Conservation (phyloP, 2,329 filamentous ascomycete species). For the Pseudogymnoascus sp. region DNA sequence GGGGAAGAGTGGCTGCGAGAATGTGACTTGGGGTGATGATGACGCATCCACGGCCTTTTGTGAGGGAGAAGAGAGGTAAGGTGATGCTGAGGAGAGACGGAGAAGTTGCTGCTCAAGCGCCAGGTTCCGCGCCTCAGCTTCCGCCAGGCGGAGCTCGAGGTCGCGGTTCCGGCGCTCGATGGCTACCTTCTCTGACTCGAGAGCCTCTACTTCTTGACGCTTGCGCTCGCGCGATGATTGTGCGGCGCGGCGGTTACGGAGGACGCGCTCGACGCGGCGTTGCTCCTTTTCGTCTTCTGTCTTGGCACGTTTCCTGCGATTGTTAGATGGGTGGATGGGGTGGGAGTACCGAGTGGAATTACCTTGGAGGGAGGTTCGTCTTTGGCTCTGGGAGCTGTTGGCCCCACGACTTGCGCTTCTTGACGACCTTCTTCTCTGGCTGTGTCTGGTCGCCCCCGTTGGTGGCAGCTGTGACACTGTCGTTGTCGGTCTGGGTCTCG, state of each 20-base stretch:
- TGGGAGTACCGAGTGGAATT: constrained; percentile 24
- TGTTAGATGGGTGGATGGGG: constrained; percentile 23
- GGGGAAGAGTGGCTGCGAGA: constrained; percentile 53
- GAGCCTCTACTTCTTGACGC: constrained; percentile 68
- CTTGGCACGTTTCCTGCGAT: constrained; percentile 81
- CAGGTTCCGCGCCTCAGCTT: constrained; percentile 25
- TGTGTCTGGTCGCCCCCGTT: constrained; percentile 20
- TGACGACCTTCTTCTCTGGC: constrained; percentile 63
- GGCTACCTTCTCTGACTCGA: constrained; percentile 57
- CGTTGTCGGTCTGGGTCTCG: constrained; percentile 14
- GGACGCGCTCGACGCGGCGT: constrained; percentile 90
- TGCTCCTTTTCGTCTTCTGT: constrained; percentile 99
- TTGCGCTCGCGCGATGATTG: constrained; percentile 79
- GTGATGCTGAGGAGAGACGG: constrained; percentile 37
- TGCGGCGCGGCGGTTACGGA: constrained; percentile 89
- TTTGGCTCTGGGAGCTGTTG: constrained; percentile 94
- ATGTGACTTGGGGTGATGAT: constrained; percentile 38
- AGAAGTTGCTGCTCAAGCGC: constrained; percentile 28
- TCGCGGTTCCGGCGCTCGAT: constrained; percentile 67
- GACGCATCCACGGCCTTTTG: constrained; percentile 8
- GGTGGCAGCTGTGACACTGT: constrained; percentile 18
- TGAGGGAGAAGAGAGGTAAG: constrained; percentile 32
- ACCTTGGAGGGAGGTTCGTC: constrained; percentile 89
- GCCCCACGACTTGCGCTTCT: constrained; percentile 98
- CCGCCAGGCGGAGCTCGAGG: constrained; percentile 52